These are phyloP conservation scores for Ligustrum vulgare DNA, from an alignment of 257 asterid species.

Conservation along the genomic window DNA sequence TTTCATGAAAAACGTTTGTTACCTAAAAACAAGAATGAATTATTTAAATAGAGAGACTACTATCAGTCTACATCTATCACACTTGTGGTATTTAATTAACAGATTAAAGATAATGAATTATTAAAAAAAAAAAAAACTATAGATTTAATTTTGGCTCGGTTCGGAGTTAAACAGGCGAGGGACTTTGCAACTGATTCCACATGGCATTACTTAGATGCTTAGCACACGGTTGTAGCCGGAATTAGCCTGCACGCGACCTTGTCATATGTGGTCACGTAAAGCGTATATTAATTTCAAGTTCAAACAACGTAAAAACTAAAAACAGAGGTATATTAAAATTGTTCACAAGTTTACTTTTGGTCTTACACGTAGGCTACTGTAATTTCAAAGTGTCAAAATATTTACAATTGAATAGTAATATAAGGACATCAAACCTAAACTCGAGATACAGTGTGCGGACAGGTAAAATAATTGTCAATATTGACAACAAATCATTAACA, in stretches of 20 bases:
- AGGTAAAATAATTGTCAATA: background rate
- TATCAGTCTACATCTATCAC: background rate
- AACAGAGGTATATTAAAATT: background rate
- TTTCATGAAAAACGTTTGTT: too few species aligned
- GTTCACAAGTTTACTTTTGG: background rate
- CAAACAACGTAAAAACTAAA: background rate
- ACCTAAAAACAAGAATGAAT: too few species aligned
- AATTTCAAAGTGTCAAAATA: too few species aligned
- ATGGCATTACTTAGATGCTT: constrained; percentile 18
- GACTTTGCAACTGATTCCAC: background rate
- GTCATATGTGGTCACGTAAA: background rate
- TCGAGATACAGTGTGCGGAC: too few species aligned
- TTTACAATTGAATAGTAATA: too few species aligned
- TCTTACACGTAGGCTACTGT: too few species aligned
- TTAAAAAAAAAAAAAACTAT: too few species aligned
- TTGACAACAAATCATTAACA: background rate
- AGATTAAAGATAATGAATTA: background rate
- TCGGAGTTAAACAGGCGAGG: background rate
- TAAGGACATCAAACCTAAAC: too few species aligned
- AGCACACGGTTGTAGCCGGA: constrained; percentile 19
- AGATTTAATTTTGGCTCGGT: background rate
- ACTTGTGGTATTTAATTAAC: too few species aligned
- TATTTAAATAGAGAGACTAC: background rate
- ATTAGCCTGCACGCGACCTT: constrained; percentile 7
- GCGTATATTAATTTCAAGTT: background rate